Percentiles rank a stretch among this genome's conserved stretches.
Conservation (phyloP, 2,329 filamentous ascomycete species). For the Aphanocladium album region DNA sequence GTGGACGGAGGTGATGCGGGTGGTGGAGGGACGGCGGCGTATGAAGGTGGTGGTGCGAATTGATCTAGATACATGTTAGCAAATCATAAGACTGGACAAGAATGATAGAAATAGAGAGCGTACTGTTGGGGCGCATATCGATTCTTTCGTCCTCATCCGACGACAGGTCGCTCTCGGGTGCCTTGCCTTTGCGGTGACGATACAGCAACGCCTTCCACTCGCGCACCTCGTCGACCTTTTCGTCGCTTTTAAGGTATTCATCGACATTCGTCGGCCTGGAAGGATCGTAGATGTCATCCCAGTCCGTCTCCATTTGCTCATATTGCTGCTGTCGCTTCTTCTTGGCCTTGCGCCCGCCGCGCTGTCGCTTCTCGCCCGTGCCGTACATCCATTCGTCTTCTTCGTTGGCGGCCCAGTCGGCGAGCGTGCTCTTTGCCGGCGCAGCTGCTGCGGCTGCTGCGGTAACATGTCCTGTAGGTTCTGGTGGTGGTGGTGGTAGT, state of each 20-base stretch:
- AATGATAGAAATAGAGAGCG: slow-evolving; percentile 11
- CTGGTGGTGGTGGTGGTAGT: slow-evolving; percentile 24
- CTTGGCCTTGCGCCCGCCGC: slow-evolving; percentile 75
- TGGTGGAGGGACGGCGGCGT: slow-evolving; percentile 54
- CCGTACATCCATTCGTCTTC: slow-evolving; percentile 78
- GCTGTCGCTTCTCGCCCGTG: slow-evolving; percentile 59
- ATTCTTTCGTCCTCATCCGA: slow-evolving; percentile 31
- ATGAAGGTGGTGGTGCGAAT: slow-evolving; percentile 55
- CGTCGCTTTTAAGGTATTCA: slow-evolving; percentile 78
- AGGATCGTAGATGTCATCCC: slow-evolving; percentile 90
- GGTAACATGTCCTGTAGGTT: slow-evolving; percentile 36
- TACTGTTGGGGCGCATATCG: slow-evolving; percentile 30
- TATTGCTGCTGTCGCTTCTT: slow-evolving; percentile 56
- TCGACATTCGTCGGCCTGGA: slow-evolving; percentile 76
- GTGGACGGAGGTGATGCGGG: slow-evolving; percentile 41
- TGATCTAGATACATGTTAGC: slow-evolving; percentile 38
- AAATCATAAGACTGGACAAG: not conserved
- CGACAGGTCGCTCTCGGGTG: slow-evolving; percentile 32
- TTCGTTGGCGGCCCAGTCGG: slow-evolving; percentile 72
- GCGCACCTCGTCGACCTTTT: slow-evolving; percentile 70
- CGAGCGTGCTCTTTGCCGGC: slow-evolving; percentile 64
- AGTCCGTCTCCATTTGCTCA: slow-evolving; percentile 61
- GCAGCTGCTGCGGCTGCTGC: slow-evolving; percentile 25
- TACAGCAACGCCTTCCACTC: slow-evolving; percentile 85
- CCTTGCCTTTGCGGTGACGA: slow-evolving; percentile 56